Base-by-base conservation (phyloP, 768 basidiomycete species). In the Rubroboletus pulcherrimus region DNA sequence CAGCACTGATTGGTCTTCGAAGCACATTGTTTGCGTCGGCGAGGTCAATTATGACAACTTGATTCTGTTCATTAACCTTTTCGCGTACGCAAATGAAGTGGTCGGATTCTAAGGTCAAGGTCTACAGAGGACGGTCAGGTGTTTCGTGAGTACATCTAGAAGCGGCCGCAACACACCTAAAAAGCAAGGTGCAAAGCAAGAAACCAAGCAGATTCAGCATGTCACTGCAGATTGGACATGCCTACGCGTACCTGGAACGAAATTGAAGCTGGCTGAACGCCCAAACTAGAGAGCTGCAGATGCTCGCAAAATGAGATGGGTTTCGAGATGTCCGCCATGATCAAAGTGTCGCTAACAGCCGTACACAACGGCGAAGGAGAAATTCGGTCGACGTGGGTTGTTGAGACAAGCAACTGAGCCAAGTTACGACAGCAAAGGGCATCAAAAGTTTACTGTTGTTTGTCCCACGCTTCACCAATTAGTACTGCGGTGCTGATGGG, bases 1-100 rank as follows among this genome's bases (percentile, higher is more conserved):
- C 97, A n/a, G 97, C 97, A 26, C 91, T 89, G 67, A 99, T 98
- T 59, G 94, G 94, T 63, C 94, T 81, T 57, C 94, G 87, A 53
- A 95, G 82, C 65, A 98, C 91, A 87, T 96, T 92, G 78, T 98
- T 98, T 66, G 95, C 93, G 73, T 98, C 93, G 58, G 89, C 79
- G 60, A 99, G 87, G 85, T 98, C 96, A 69, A 99, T 90, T 70
- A 99, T 98, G 71, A 98, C 96, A 60, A 99, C 97, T 75, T 98
- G 95, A 75, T 96, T 93, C 68, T 92, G 87, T 61, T 95, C 94
- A 66, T 89, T 87, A 68, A 93, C 83, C 73, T 93, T 94, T 78
- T 98, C 96, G 54, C 96, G 90, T 58, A 98, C 86, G 72, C 97
- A 98, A 65, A 99, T 97, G 75, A 91, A 99, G 72, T 92, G 91